Percentiles rank a stretch among this genome's conserved stretches.
phyloP scores from a whole-genome alignment of 164 flowering plant genomes.

The Taxillus chinensis region DNA sequence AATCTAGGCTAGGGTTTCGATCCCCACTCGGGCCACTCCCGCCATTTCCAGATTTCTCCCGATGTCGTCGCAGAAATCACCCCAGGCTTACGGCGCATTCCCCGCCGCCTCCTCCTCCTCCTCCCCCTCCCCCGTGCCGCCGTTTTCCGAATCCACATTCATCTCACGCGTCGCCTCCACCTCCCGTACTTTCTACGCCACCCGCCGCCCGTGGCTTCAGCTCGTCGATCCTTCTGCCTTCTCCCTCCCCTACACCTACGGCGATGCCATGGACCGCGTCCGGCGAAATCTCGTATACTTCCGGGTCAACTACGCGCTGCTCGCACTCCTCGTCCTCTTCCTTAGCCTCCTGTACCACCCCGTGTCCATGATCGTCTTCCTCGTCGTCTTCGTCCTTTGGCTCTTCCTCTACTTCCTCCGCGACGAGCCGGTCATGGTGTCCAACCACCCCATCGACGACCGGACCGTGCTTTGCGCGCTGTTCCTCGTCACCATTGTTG shows the following conservation, averaged over 20 bases:
- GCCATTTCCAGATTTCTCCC: background rate
- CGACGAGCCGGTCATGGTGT: conserved; percentile 15
- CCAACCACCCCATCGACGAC: conserved; percentile 12
- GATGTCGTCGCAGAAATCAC: background rate
- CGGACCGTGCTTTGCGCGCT: conserved; percentile 15
- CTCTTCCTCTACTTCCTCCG: conserved; percentile 18
- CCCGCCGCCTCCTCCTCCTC: conserved; percentile 13
- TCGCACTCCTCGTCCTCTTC: conserved; percentile 16
- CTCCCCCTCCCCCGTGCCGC: conserved; percentile 15
- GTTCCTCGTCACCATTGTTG: conserved; percentile 17
- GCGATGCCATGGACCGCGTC: conserved; percentile 17
- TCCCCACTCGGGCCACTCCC: no score
- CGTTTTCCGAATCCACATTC: conserved; percentile 7
- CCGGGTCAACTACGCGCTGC: conserved; percentile 24
- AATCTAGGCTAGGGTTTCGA: no score
- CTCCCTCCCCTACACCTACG: conserved; percentile 17
- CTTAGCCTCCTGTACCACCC: conserved; percentile 26
- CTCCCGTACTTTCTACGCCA: conserved; percentile 7
- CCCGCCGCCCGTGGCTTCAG: conserved; percentile 46
- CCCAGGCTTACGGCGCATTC: conserved; percentile 17
- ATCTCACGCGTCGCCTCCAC: conserved; percentile 2
- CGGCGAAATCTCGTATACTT: conserved; percentile 20
- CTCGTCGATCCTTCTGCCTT: conserved; percentile 21
- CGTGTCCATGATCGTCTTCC: conserved; percentile 20
- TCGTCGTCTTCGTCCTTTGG: conserved; percentile 14